These are phyloP conservation scores for Dioscorea alata DNA, from an alignment of 106 monocot species.

Conservation along the genomic window DNA sequence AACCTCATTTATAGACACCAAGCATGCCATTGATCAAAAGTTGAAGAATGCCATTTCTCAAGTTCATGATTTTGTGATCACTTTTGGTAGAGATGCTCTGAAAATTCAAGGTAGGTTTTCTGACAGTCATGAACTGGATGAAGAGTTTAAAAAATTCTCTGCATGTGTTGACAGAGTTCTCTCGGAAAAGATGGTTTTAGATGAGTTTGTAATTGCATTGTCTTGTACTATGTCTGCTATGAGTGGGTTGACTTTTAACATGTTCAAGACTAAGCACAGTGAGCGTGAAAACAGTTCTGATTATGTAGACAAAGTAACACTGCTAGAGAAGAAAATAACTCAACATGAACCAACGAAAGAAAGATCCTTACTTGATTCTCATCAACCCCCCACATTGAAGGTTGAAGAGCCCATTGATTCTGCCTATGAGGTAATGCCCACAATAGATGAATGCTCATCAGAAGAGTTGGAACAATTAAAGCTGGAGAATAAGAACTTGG, in stretches of 20 bases:
- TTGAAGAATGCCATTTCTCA: conserved; percentile 49
- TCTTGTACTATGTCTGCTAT: conserved; percentile 42
- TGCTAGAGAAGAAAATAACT: conserved; percentile 62
- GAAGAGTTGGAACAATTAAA: conserved; percentile 72
- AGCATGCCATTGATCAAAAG: conserved; percentile 27
- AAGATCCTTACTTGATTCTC: conserved; percentile 18
- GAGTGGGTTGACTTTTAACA: conserved; percentile 9
- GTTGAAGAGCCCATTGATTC: conserved; percentile 27
- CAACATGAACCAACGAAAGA: conserved; percentile 28
- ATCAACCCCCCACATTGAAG: conserved; percentile 32
- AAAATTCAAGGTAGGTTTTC: conserved; percentile 23
- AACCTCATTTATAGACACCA: conserved; percentile 4
- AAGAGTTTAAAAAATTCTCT: conserved; percentile 52
- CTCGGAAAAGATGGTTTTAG: conserved; percentile 23
- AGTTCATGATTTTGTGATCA: conserved; percentile 48
- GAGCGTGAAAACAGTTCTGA: conserved; percentile 46
- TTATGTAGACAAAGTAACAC: conserved; percentile 84
- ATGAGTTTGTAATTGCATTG: conserved; percentile 47
- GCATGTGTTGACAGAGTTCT: conserved; percentile 45
- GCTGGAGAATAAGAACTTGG: conserved; percentile 55
- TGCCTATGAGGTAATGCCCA: conserved; percentile 33
- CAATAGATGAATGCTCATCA: conserved; percentile 17
- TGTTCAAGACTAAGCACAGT: conserved; percentile 18
- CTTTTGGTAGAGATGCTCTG: conserved; percentile 32
- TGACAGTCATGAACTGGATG: conserved; percentile 17